phyloP scores from a whole-genome alignment of 2,329 filamentous ascomycete genomes.

The Fusarium goolgardi region DNA sequence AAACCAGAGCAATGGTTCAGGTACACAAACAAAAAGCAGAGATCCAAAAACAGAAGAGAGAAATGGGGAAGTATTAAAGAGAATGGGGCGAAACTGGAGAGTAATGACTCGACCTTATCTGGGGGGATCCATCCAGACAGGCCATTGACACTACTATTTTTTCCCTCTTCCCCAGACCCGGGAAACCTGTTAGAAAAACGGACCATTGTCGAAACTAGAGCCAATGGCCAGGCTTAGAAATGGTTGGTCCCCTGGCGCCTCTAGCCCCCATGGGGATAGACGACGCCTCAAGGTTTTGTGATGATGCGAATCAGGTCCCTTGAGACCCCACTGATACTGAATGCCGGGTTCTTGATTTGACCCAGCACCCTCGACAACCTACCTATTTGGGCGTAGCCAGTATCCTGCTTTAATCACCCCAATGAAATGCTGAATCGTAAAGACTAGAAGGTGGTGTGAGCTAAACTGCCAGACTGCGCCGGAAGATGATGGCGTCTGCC shows the following conservation, averaged over 20 bases:
- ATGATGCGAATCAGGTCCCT: constrained; percentile 6
- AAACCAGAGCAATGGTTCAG: constrained; percentile 7
- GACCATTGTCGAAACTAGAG: constrained; percentile 10
- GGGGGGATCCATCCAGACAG: background rate
- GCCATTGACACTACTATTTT: constrained; percentile 11
- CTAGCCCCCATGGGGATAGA: constrained; percentile 33
- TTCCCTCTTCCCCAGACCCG: constrained; percentile 22
- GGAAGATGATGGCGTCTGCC: background rate
- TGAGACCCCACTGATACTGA: constrained; percentile 14
- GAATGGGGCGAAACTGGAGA: constrained; percentile 7
- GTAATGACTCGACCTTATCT: constrained; percentile 6
- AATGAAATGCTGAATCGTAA: constrained; percentile 5
- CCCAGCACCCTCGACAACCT: constrained; percentile 9
- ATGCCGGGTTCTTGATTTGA: background rate
- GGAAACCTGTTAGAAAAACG: constrained; percentile 18
- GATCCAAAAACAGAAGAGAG: constrained; percentile 4
- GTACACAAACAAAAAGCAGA: constrained; percentile 9
- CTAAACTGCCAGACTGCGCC: background rate
- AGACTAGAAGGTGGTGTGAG: constrained; percentile 7
- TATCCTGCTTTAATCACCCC: background rate
- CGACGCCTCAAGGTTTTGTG: background rate
- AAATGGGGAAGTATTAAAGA: constrained; percentile 29
- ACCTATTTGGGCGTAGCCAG: constrained; percentile 22
- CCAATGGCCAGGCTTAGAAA: constrained; percentile 19
- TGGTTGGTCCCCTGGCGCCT: constrained; percentile 3